Conservation (phyloP, 305 asterid species). For the Solanum hybrid region DNA sequence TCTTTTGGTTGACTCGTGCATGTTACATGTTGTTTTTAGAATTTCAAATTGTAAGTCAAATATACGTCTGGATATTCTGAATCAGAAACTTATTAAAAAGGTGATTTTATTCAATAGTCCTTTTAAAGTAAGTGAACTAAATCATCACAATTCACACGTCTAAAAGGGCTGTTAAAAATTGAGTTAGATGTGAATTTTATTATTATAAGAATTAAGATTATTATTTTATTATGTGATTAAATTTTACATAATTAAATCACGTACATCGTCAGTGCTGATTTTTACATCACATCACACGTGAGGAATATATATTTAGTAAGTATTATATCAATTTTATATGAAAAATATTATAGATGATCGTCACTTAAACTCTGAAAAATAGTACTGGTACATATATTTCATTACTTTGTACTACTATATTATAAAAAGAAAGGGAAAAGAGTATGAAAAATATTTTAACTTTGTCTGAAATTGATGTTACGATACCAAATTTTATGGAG, state of each 20-base stretch:
- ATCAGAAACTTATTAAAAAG: neutral
- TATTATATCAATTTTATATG: neutral
- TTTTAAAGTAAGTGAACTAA: neutral
- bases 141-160: neutral
- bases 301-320: neutral
- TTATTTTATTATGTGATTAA: too few relatives aligned
- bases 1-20: neutral
- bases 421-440: too few relatives aligned
- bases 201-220: too few relatives aligned
- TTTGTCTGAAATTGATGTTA: too few relatives aligned
- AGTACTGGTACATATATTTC: neutral
- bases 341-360: neutral
- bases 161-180: neutral
- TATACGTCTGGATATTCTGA: neutral
- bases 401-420: neutral
- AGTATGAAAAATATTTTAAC: too few relatives aligned
- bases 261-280: neutral
- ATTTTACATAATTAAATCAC: neutral
- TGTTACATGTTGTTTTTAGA: neutral
- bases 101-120: neutral
- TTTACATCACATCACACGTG: neutral
- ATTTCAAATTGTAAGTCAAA: neutral
- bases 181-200: neutral
- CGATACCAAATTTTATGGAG: too few relatives aligned
- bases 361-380: neutral